Evolutionary conservation across 2,329 filamentous ascomycete species (phyloP), one percentile per base, ranked within the genome.

Genomic region (Pseudocercospora vitis): DNA sequence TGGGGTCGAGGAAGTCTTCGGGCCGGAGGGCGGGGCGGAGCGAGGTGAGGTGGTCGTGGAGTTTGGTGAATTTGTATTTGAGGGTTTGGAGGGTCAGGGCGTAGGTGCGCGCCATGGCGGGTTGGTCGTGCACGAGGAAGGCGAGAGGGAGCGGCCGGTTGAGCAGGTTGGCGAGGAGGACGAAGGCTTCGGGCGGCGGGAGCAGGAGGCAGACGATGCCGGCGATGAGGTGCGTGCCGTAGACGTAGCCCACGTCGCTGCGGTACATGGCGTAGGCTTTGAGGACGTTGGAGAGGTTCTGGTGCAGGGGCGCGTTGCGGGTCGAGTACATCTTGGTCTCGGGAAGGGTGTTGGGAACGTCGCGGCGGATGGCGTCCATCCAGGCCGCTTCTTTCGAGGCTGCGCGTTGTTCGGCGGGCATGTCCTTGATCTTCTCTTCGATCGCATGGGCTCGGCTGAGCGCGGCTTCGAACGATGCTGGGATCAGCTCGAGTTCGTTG

Each of bases 201-300:
- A 91, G 79, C 67, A 89, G 89, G 45, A 91, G 79, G 2, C 91
- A 78, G 1, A 91, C 77, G 12, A 91, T 75, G 0, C 85, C 89
- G 1, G 88, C 87, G 59, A 86, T 78, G 71, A 89, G 85, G 67
- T 90, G 88, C 61, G 86, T 88, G 50, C 88, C 87, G 57, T 80
- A 78, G 53, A 89, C 80, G 65, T 90, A 91, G 58, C 88, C 87
- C 64, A 92, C 87, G 67, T 94, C 89, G 61, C 84, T 86, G 56
- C 89, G 81, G 71, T 94, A 94, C 81, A 90, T 87, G 50, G 85
- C 79, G 70, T 92, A 92, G 5, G 89, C 89, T 64, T 84, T 84
- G 56, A 92, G 76, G 7, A 94, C 82, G 66, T 92, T 84, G 14
- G 87, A 75, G 24, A 94, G 74, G 31, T 80, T 78, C 53, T 83